Evolutionary conservation across 192 early-diverging fungal genomes (phyloP), one percentile per base, ranked within the genome.

Genomic region (Coemansia sp.): DNA sequence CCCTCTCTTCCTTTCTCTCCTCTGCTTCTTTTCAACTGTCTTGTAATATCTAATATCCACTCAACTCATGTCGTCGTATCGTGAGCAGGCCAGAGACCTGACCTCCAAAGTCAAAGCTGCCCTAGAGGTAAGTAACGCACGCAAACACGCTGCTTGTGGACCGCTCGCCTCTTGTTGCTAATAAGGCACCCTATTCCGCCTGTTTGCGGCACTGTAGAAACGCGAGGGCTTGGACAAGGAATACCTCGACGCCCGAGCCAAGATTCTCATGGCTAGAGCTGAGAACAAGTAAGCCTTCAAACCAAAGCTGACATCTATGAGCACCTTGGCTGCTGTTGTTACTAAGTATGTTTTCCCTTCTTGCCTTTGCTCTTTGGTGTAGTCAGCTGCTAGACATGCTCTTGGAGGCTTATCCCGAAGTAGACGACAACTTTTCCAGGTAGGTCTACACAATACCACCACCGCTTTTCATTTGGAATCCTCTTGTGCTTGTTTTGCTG

Each of bases 371-470:
- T 42, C 41, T 21, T 41, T 52, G 45, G 0, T 75, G 56, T 80
- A 81, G 78, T 31, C 79, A 82, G 33, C 50, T 82, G 56, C 64
- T 82, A 45, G 79, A 82, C 41, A 75, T 81, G 78, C 61, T 81
- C 21, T 26, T 64, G 3, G 64, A 81, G 48, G 60, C 67, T 20
- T 81, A 68, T 61, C 78, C 78, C 12, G 78, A 81, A 23, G 38
- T 81, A 31, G 52, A 59, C 33, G 72, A 75, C n/a, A 73, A 72
- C 18, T 28, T 75, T n/a, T 81, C 69, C 12, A 80, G 74, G 68
- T 76, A 69, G 61, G 59, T 33, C 6, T 34, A 14, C 21, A 34
- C n/a, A 37, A 31, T 39, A 20, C 20, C 21, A 4, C 31, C 14
- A 7, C n/a, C 16, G 0, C 36, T 34, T 41, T 59, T 23, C 20